Conservation (phyloP, 164 flowering plant species). For the Dillenia suffruticosa region DNA sequence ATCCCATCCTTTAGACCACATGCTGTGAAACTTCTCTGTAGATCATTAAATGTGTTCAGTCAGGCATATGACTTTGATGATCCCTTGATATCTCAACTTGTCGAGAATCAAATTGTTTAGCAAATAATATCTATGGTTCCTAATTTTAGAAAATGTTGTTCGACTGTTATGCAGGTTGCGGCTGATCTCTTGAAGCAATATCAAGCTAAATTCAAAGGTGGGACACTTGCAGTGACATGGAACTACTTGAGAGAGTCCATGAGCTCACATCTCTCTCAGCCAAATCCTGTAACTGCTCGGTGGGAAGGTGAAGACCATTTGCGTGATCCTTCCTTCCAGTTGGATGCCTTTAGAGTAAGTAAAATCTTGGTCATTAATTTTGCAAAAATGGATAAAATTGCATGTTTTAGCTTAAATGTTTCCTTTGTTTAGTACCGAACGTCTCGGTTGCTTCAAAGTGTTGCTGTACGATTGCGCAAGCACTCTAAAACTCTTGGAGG, state of each 20-base stretch:
- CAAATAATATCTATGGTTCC: too few species aligned
- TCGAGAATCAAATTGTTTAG: too few species aligned
- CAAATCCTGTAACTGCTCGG: conserved; percentile 89
- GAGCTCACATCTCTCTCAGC: conserved; percentile 84
- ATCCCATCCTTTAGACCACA: too few species aligned
- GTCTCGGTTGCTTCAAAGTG: conserved; percentile 89
- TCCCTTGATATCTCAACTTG: too few species aligned
- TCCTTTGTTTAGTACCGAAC: conserved; percentile 74
- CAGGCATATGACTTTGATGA: too few species aligned
- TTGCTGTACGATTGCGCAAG: conserved; percentile 67
- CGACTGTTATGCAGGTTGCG: conserved; percentile 51
- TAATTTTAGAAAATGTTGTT: too few species aligned
- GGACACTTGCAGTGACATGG: conserved; percentile 86
- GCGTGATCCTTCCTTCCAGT: conserved; percentile 83
- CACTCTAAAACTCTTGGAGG: conserved; percentile 80
- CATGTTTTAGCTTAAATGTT: neutral
- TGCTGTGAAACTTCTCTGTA: too few species aligned
- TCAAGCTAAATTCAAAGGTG: conserved; percentile 85
- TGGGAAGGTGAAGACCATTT: conserved; percentile 96
- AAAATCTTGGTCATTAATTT: neutral
- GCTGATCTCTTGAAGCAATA: conserved; percentile 88
- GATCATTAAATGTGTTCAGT: too few species aligned
- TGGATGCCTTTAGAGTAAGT: conserved; percentile 94
- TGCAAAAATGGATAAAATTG: neutral
- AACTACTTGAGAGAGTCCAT: conserved; percentile 90